Evolutionary conservation across 371 early-diverging fungal genomes (phyloP).

Genomic region (Actinomortierella wolfii): DNA sequence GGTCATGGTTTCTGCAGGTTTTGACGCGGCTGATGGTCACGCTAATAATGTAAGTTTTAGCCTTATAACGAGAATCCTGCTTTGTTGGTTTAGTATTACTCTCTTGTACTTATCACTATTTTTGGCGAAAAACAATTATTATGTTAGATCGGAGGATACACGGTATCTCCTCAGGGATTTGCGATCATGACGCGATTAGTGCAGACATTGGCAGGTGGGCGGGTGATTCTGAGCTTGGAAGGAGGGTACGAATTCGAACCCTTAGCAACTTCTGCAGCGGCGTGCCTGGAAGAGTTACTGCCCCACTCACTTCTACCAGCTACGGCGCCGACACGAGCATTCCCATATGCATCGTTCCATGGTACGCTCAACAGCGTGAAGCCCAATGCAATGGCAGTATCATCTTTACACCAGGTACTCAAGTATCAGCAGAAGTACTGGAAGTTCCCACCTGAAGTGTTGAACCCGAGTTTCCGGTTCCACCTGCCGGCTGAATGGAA

Average conservation of each 20-base stretch:
- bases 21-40: constrained; percentile 71
- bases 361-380: constrained; percentile 56
- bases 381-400: constrained; percentile 59
- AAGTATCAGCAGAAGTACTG: constrained; percentile 55
- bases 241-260: constrained; percentile 60
- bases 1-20: constrained; percentile 71
- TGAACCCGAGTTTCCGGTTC: constrained; percentile 54
- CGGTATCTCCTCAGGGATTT: constrained; percentile 61
- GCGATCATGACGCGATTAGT: constrained; percentile 61
- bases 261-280: constrained; percentile 49
- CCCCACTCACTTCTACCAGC: constrained; percentile 43
- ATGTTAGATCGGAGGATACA: constrained; percentile 61
- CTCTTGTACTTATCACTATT: neutral
- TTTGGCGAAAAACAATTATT: too few relatives aligned
- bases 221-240: constrained; percentile 59
- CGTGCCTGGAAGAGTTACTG: constrained; percentile 54
- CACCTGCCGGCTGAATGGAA: constrained; percentile 61
- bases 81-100: neutral
- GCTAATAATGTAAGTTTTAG: constrained; percentile 58
- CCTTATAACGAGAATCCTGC: neutral
- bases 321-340: constrained; percentile 33
- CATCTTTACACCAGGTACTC: constrained; percentile 50
- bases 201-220: constrained; percentile 59
- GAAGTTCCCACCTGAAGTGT: constrained; percentile 52
- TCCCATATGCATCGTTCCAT: constrained; percentile 49